Evolutionary conservation across 1,139 yeast genomes (phyloP), one percentile per base, ranked within the genome.

Genomic region (Suhomyces anneliseae): DNA sequence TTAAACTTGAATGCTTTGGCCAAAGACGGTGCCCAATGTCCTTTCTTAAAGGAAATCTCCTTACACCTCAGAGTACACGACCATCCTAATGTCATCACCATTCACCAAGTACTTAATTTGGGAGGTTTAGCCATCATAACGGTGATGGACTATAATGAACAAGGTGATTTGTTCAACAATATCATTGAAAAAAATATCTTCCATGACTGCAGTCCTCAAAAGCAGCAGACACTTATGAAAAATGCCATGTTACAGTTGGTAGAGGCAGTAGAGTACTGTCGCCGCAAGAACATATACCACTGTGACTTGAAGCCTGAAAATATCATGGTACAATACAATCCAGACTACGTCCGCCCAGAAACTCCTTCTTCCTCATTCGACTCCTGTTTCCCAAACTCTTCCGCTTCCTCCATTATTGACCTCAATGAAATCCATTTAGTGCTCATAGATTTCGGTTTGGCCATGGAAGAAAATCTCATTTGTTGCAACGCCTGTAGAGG

Each of bases 251-350:
- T 84, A 29, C 97, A 90, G 64, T 69, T 90, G 42, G 70, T 89
- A 15, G 89, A 86, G 50, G 95, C 85, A 1, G 74, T 90, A 33
- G 74, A 77, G 39, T 85, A 82, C 65, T 87, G 96, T 60, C 89
- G 86, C 56, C 69, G 76, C 10, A 70, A 74, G 38, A 81, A 82
- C 34, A 80, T 90, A 11, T 90, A 79, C 59, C 97, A 90, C 62
- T 90, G 97, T 65, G 97, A 90, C 64, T 76, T 90, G 56, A 90
- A 90, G 66, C 97, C 97, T 1, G 97, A 90, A 65, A 90, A 90
- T 62, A 79, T 90, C 40, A 72, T 90, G 71, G 83, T 86, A 12
- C 58, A 59, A 24, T 72, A 68, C 51, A 64, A 72, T 49, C 60
- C 59, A 5, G 43, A 58, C 40, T 69, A 72, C 54, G 52, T 47